phyloP scores from a whole-genome alignment of 495 filamentous ascomycete species.

The Platismatia glauca region DNA sequence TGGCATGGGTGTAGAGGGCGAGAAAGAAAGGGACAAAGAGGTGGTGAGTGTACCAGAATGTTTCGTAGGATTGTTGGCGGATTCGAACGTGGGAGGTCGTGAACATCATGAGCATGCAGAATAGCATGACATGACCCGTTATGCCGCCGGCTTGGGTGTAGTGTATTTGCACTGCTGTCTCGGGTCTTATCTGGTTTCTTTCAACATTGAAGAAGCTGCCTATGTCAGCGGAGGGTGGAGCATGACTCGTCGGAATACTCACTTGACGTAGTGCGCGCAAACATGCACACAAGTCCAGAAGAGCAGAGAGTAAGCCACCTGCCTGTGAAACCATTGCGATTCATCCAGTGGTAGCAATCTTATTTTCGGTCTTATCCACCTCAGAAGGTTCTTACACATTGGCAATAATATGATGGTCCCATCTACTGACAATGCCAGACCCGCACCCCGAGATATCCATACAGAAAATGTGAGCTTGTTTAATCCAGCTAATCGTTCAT shows the following conservation, averaged over 20 bases:
- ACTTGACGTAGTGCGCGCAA: slow-evolving; percentile 90
- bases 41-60: slow-evolving; percentile 99
- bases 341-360: slow-evolving; percentile 87
- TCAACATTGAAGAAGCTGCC: slow-evolving; percentile 91
- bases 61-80: slow-evolving; percentile 92
- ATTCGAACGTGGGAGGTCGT: slow-evolving; percentile 91
- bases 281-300: slow-evolving; percentile 75
- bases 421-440: slow-evolving; percentile 72
- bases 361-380: slow-evolving; percentile 77
- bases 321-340: slow-evolving; percentile 92
- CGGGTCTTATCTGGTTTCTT: slow-evolving; percentile 67
- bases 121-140: slow-evolving; percentile 94
- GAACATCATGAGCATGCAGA: slow-evolving; percentile 98
- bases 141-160: slow-evolving; percentile 84
- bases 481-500: slow-evolving; percentile 58
- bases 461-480: slow-evolving; percentile 83
- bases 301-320: slow-evolving; percentile 83
- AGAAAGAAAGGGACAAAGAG: slow-evolving; percentile 94
- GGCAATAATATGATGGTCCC: slow-evolving; percentile 80
- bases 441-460: slow-evolving; percentile 92
- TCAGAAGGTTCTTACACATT: slow-evolving; percentile 85
- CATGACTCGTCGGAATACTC: slow-evolving; percentile 31
- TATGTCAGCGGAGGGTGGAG: slow-evolving; percentile 25
- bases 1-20: slow-evolving; percentile 89
- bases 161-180: slow-evolving; percentile 84